Evolutionary conservation across 1,139 yeast genomes (phyloP), one percentile per base, ranked within the genome.

Genomic region (Casaregolazyma lundiana): DNA sequence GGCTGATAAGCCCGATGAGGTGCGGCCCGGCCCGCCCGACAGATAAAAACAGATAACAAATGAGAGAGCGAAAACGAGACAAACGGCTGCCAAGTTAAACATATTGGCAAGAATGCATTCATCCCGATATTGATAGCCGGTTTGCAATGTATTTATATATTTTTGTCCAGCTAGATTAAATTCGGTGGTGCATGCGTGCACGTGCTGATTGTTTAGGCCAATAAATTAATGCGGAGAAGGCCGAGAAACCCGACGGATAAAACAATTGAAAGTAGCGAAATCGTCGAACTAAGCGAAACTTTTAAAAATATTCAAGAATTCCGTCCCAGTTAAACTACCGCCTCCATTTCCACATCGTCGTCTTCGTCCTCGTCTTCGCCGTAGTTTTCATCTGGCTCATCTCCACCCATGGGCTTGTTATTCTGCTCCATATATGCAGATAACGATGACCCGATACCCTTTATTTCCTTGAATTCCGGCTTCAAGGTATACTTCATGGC

Each of bases 401-500:
- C 58, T 13, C 46, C 53, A 11, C 49, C 57, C 4, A 51, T 54
- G 15, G 47, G 58, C 16, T 53, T 55, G 26, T 44, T 49, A 5
- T 43, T 45, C 37, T 54, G 55, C 26, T 49, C 57, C 56, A 60
- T 59, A 44, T 57, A 58, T 20, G 53, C 57, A 9, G 63, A 57
- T 16, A 59, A 41, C 5, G 59, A 51, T 24, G 55, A 53, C 9
- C 59, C 60, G 82, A 72, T 61, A 15, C 82, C 82, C 52, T 61
- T 55, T 45, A 65, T 56, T 38, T 60, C 61, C 52, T 84, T 86
- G 67, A 86, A 92, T 67, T 92, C 98, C 6, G 90, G 92, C 68
- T 86, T 87, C 61, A 92, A 71, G 48, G 89, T 83, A 68, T 90
- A 92, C 66, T 87, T 90, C 62, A 90, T 77, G 1, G 97, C 95